These are phyloP conservation scores for Boletus subparvulus DNA, from an alignment of 768 basidiomycete genomes.

Conservation along the genomic window DNA sequence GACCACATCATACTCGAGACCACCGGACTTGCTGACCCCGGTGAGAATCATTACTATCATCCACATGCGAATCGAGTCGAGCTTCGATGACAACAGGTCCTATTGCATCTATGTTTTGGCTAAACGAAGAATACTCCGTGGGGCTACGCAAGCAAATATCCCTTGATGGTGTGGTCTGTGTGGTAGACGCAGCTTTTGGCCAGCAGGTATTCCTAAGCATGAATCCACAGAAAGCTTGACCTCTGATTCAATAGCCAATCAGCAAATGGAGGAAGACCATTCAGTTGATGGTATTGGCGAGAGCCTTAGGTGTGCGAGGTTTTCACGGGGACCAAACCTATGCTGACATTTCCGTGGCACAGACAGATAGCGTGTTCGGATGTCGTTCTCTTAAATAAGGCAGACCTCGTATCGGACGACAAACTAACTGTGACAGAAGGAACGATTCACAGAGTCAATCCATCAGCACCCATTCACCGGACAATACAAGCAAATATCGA, in stretches of 20 bases:
- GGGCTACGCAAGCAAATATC: slow-evolving; percentile 69
- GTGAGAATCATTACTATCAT: slow-evolving; percentile 37
- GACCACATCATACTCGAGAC: slow-evolving; percentile 96
- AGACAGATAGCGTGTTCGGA: slow-evolving; percentile 95
- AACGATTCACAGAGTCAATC: slow-evolving; percentile 76
- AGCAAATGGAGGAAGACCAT: slow-evolving; percentile 89
- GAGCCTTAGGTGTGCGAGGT: slow-evolving; percentile 63
- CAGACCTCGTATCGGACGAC: slow-evolving; percentile 61
- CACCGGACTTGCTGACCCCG: slow-evolving; percentile 94
- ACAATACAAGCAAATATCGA: slow-evolving; percentile 76
- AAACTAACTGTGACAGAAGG: slow-evolving; percentile 50
- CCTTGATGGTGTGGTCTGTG: slow-evolving; percentile 88
- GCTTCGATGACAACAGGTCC: slow-evolving; percentile 49
- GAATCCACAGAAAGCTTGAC: slow-evolving; percentile 32
- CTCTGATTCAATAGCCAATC: not conserved
- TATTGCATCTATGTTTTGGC: slow-evolving; percentile 85
- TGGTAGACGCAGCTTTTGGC: slow-evolving; percentile 88
- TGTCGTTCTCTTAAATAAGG: slow-evolving; percentile 89
- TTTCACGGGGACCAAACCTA: not conserved
- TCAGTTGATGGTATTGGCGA: slow-evolving; percentile 67
- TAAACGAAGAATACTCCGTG: slow-evolving; percentile 74
- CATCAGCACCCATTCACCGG: slow-evolving; percentile 68
- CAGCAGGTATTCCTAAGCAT: slow-evolving; percentile 41
- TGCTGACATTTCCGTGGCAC: slow-evolving; percentile 5
- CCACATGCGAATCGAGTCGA: not conserved